Evolutionary conservation across 2,329 filamentous ascomycete species (phyloP), one percentile per base, ranked within the genome.

Genomic region (Fusarium ramigenum): DNA sequence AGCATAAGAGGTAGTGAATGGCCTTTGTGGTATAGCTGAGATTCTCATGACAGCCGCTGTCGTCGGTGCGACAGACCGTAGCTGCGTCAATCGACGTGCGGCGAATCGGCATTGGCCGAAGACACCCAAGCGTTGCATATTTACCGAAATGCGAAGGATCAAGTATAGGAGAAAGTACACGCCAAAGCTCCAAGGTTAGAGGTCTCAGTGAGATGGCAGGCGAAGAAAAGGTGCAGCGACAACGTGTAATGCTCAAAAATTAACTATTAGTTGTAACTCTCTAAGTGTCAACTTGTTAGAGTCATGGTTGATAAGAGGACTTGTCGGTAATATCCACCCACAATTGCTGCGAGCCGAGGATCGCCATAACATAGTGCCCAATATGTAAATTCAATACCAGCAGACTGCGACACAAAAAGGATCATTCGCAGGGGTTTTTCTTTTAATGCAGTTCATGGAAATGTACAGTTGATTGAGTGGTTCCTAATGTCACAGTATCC

Each of bases 381-480:
- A 16, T 46, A 25, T 36, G 28, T 62, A 53, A 44, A 58, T 47
- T 40, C 23, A 42, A 43, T 25, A 34, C 6, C 44, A 18, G n/a
- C 18, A 54, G n/a, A 30, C 25, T 30, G 14, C 8, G 4, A 43
- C 30, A n/a, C 18, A 16, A n/a, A 30, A 47, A 46, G 14, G 18
- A 19, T 28, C 28, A 11, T 14, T 25, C 28, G 23, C 18, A 18
- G 18, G 25, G 23, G 23, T 16, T 14, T 11, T 46, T 28, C 18
- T 46, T 62, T 32, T 9, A 23, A 39, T 25, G 37, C 36, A 10
- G n/a, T 39, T 50, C 28, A n/a, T 50, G 23, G 46, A 43, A 68
- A 60, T 74, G 44, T 78, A 78, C 69, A 77, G 63, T 78, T 75
- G 75, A 77, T 77, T 78, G 77, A 78, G 77, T 78, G 75, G 77